Conservation (phyloP, 2,329 filamentous ascomycete genomes). For the Pseudocercospora cruenta region DNA sequence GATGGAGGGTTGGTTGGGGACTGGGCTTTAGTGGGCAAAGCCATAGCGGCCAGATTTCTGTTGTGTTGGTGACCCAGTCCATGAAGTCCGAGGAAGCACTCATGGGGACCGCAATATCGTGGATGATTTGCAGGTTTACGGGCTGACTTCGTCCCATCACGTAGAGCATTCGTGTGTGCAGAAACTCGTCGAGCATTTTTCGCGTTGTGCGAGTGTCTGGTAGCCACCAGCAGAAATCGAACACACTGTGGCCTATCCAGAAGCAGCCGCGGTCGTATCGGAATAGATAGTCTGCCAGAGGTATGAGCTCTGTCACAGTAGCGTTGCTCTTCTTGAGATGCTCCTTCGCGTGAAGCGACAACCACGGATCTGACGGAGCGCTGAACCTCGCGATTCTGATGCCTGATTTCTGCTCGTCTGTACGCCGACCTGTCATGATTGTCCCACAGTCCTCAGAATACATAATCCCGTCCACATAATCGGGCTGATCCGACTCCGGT, state of each 20-base stretch:
- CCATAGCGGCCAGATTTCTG: slow-evolving; percentile 61
- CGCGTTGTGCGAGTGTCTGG: slow-evolving; percentile 63
- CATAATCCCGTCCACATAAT: slow-evolving; percentile 66
- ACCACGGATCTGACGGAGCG: slow-evolving; percentile 68
- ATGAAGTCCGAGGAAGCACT: slow-evolving; percentile 56
- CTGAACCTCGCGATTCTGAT: slow-evolving; percentile 51
- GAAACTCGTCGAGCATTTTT: slow-evolving; percentile 61
- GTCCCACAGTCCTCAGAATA: slow-evolving; percentile 37
- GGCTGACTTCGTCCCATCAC: slow-evolving; percentile 63
- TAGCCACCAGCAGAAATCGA: slow-evolving; percentile 52
- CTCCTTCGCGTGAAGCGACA: slow-evolving; percentile 67
- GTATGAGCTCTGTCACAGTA: slow-evolving; percentile 39
- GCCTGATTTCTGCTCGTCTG: not conserved
- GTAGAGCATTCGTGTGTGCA: slow-evolving; percentile 65
- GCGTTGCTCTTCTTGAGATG: not conserved
- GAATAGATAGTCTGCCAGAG: slow-evolving; percentile 59
- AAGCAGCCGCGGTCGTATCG: slow-evolving; percentile 67
- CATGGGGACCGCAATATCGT: slow-evolving; percentile 64
- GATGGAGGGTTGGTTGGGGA: slow-evolving; percentile 5
- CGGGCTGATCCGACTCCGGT: slow-evolving; percentile 41
- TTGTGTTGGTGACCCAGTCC: slow-evolving; percentile 50
- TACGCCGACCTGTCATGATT: slow-evolving; percentile 1
- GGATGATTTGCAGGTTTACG: slow-evolving; percentile 60
- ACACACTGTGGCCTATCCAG: slow-evolving; percentile 64
- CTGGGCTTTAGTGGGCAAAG: slow-evolving; percentile 53